Conservation (phyloP, 768 basidiomycete genomes). For the Leccinum longicurvipes region DNA sequence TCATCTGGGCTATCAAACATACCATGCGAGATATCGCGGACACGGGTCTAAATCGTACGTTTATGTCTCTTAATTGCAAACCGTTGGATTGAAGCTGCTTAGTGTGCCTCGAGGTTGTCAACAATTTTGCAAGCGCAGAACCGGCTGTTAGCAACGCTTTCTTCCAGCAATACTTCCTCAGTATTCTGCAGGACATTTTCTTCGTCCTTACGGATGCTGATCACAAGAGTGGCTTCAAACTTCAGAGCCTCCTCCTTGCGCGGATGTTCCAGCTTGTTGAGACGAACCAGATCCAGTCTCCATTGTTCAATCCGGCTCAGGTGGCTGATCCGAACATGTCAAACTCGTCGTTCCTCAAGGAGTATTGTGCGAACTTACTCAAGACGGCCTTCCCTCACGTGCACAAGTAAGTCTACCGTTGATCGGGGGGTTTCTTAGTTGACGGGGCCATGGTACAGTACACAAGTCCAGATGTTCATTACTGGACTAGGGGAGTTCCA, state of each 20-base stretch:
- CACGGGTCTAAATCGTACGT: slow-evolving; percentile 71
- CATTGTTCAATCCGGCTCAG: slow-evolving; percentile 78
- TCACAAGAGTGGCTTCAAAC: slow-evolving; percentile 98
- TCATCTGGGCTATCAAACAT: slow-evolving; percentile 99
- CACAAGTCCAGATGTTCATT: slow-evolving; percentile 72
- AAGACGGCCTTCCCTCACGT: slow-evolving; percentile 92
- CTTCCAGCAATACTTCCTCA: slow-evolving; percentile 95
- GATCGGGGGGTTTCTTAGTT: slow-evolving; percentile 4
- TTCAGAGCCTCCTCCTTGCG: slow-evolving; percentile 89
- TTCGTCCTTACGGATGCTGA: slow-evolving; percentile 97
- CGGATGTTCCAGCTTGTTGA: slow-evolving; percentile 93
- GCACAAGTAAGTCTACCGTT: slow-evolving; percentile 55
- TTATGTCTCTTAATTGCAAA: background rate
- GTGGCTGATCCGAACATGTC: slow-evolving; percentile 66
- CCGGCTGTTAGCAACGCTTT: slow-evolving; percentile 81
- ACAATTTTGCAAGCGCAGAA: slow-evolving; percentile 88
- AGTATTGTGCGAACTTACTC: slow-evolving; percentile 83
- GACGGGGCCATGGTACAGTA: slow-evolving; percentile 35
- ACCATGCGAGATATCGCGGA: slow-evolving; percentile 98
- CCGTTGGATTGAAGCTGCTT: slow-evolving; percentile 5
- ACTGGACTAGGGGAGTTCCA: slow-evolving; percentile 66
- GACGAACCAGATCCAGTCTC: slow-evolving; percentile 71
- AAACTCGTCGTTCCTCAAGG: slow-evolving; percentile 77
- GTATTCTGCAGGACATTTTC: slow-evolving; percentile 93
- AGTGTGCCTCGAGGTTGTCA: slow-evolving; percentile 93